Conservation (phyloP, 257 asterid genomes). For the Jacaranda copaia region DNA sequence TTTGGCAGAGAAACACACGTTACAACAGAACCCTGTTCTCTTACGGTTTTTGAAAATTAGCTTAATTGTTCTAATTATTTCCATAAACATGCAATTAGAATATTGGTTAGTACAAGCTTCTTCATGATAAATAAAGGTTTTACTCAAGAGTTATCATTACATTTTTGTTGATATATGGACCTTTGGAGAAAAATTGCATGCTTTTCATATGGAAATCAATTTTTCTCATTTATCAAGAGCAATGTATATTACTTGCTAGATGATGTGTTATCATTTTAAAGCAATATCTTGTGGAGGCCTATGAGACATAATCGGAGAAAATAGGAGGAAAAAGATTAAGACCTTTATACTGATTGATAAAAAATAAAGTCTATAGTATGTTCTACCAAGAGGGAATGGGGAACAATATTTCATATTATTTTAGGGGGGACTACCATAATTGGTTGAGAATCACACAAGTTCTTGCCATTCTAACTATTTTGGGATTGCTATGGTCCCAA, state of each 20-base stretch:
- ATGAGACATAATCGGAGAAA: slow-evolving; percentile 76
- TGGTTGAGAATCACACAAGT: slow-evolving; percentile 93
- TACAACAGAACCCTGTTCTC: background rate
- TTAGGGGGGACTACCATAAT: slow-evolving; percentile 83
- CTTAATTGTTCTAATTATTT: no score
- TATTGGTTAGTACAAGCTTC: no score
- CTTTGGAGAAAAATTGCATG: background rate
- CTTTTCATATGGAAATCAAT: background rate
- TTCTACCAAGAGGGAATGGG: slow-evolving; percentile 78
- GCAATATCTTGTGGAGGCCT: slow-evolving; percentile 89
- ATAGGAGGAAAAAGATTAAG: slow-evolving; percentile 62
- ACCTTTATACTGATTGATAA: slow-evolving; percentile 58
- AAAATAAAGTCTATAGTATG: slow-evolving; percentile 57
- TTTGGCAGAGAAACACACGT: background rate
- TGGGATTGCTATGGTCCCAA: slow-evolving; percentile 90
- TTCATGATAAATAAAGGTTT: no score
- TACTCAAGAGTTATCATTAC: no score
- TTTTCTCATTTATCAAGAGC: background rate
- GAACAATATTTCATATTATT: slow-evolving; percentile 81
- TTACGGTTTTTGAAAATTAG: no score
- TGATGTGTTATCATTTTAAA: slow-evolving; percentile 27
- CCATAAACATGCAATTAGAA: no score
- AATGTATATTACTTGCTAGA: background rate
- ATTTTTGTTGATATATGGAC: no score
- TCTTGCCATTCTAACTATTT: slow-evolving; percentile 78